Percentiles rank a stretch among this genome's conserved stretches.
Conservation (phyloP, 306 rosid species). For the Fagus sylvatica region DNA sequence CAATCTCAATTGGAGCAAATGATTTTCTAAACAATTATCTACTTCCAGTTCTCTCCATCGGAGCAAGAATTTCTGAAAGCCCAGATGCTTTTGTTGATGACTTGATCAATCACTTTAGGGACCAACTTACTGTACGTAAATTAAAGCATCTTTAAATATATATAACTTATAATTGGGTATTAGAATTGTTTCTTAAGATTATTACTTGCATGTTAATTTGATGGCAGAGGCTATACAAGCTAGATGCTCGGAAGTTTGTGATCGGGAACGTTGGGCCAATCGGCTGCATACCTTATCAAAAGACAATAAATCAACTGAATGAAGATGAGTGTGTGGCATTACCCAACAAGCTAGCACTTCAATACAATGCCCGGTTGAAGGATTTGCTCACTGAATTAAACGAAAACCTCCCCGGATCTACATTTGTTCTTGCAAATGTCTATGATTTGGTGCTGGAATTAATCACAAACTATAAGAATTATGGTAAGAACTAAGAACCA, state of each 20-base stretch:
- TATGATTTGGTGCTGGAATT: slow-evolving; percentile 70
- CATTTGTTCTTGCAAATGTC: slow-evolving; percentile 74
- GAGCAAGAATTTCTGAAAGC: slow-evolving; percentile 75
- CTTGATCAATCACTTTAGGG: slow-evolving; percentile 64
- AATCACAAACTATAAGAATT: slow-evolving; percentile 55
- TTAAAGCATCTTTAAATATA: neutral
- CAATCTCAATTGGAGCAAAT: slow-evolving; percentile 77
- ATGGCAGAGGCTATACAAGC: slow-evolving; percentile 66
- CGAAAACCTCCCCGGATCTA: slow-evolving; percentile 74
- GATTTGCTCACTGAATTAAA: slow-evolving; percentile 68
- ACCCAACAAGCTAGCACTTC: slow-evolving; percentile 76
- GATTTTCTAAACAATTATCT: slow-evolving; percentile 91
- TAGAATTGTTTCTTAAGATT: neutral
- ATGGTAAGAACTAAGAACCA: slow-evolving; percentile 43
- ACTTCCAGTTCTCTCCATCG: slow-evolving; percentile 81
- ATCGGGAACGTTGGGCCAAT: slow-evolving; percentile 88
- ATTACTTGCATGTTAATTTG: neutral
- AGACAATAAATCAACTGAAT: slow-evolving; percentile 69
- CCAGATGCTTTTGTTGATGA: slow-evolving; percentile 78
- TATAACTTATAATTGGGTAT: neutral
- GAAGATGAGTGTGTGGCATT: slow-evolving; percentile 79
- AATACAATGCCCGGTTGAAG: slow-evolving; percentile 71
- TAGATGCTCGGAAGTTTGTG: slow-evolving; percentile 87
- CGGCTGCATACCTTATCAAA: slow-evolving; percentile 94
- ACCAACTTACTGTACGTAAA: slow-evolving; percentile 63